Evolutionary conservation across 2,329 filamentous ascomycete genomes (phyloP), one percentile per base, ranked within the genome.

Genomic region (Pyrenochaeta sp.): DNA sequence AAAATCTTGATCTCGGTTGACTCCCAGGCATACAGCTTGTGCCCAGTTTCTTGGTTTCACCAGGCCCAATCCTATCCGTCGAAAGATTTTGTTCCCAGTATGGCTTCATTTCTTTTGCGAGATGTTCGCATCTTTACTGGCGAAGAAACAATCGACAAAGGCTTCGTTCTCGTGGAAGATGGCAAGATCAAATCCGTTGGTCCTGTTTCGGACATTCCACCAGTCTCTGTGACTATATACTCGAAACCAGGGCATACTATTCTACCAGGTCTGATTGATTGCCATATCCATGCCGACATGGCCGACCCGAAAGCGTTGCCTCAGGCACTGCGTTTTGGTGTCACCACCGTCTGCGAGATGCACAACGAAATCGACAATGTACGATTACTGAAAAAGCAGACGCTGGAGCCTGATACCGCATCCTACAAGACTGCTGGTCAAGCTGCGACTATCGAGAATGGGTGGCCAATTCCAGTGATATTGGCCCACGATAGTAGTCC

Each of bases 311-410:
- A 72, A 7, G 77, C 77, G 0, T 61, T 82, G 0, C 73, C 73
- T 1, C 80, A 83, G 56, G 73, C 77, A 2, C 65, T 83, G 1
- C 71, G 76, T 1, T 83, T 83, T 47, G 81, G 82, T 2, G 77
- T 83, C 10, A 84, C 81, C 0, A 84, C 82, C 1, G 78, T 82
- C 3, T 79, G 77, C 47, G 81, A 83, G 32, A 81, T 83, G 79
- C 78, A 81, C 33, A 76, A 71, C 51, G 73, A 74, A 56, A 39
- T 62, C 2, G 49, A 45, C 18, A 68, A 73, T 35, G 68, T 75
- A 11, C 47, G 53, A 14, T 69, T 68, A 30, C 56, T 75, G 15
- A 56, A 64, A 11, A 64, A 67, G 49, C 72, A 73, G 29, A 62
- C 64, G 0, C 48, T 61, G 5, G 54, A 67, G 47, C 65, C 54